phyloP scores from a whole-genome alignment of 805 yeast genomes.

The Saccharomycopsis oosterbeekiorum region DNA sequence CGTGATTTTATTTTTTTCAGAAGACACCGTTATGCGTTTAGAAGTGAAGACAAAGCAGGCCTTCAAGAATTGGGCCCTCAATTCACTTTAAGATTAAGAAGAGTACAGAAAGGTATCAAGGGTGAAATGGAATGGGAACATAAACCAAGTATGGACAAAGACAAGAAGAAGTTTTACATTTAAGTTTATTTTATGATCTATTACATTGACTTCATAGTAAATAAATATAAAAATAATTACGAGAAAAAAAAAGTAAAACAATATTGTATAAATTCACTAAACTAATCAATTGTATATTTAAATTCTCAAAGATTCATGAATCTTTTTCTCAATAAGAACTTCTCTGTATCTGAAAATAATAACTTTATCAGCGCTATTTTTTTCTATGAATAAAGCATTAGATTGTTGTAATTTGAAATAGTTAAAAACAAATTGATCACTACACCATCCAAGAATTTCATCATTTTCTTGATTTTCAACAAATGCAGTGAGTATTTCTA shows the following conservation, averaged over 20 bases:
- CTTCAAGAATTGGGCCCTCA: constrained; percentile 96
- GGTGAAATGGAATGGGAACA: constrained; percentile 97
- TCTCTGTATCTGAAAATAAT: background rate
- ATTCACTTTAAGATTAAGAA: constrained; percentile 78
- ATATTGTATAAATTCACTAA: background rate
- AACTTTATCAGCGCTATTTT: background rate
- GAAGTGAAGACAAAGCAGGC: constrained; percentile 87
- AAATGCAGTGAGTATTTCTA: background rate
- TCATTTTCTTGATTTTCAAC: constrained; percentile 3
- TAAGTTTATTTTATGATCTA: constrained; percentile 24
- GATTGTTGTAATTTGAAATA: constrained; percentile 1
- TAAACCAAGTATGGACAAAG: constrained; percentile 91
- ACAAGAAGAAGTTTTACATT: constrained; percentile 83
- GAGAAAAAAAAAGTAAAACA: background rate
- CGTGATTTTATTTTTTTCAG: constrained; percentile 93
- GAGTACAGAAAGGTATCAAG: constrained; percentile 84
- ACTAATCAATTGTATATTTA: background rate
- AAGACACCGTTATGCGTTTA: constrained; percentile 85
- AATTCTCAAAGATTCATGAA: background rate
- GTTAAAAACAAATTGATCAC: constrained; percentile 3
- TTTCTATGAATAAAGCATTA: background rate
- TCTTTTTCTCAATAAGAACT: background rate
- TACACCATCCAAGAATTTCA: constrained; percentile 16
- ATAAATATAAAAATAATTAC: background rate
- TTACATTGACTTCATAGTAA: background rate